A percentile compares a stretch with the other conserved stretches of the same genome.
These are phyloP conservation scores for Dendryphion nanum DNA, from an alignment of 2,329 filamentous ascomycete genomes.

Conservation along the genomic window DNA sequence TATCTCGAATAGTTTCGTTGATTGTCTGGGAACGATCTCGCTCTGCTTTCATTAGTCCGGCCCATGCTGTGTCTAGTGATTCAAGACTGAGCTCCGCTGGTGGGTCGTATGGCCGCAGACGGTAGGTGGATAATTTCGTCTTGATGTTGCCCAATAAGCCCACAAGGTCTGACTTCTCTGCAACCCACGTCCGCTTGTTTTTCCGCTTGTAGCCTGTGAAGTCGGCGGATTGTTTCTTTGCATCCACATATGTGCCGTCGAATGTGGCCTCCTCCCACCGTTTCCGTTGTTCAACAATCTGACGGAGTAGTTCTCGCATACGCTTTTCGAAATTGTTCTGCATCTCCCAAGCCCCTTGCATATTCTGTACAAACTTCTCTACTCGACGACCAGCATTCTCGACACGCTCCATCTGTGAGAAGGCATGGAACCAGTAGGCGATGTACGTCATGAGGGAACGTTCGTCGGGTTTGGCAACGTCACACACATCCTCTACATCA, in stretches of 20 bases:
- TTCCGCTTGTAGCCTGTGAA: conserved; percentile 90
- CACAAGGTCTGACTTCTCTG: conserved; percentile 93
- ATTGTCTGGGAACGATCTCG: conserved; percentile 88
- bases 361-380: conserved; percentile 97
- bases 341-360: conserved; percentile 99
- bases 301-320: conserved; percentile 77
- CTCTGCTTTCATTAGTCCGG: conserved; percentile 74
- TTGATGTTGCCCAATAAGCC: conserved; percentile 97
- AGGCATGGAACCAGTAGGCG: conserved; percentile 99
- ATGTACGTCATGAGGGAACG: conserved; percentile 99
- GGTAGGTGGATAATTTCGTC: conserved; percentile 95
- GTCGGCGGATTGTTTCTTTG: conserved; percentile 77
- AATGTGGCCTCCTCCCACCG: conserved; percentile 79
- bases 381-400: conserved; percentile 95
- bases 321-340: conserved; percentile 91
- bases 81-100: conserved; percentile 80
- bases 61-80: conserved; percentile 80
- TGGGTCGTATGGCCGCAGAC: conserved; percentile 85
- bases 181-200: conserved; percentile 92
- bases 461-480: conserved; percentile 94
- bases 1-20: conserved; percentile 97
- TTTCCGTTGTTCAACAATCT: conserved; percentile 70
- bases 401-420: conserved; percentile 97
- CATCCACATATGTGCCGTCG: conserved; percentile 87
- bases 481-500: conserved; percentile 97